A percentile compares a stretch with the other conserved stretches of the same genome.
Evolutionary conservation across 805 yeast species (phyloP).

Genomic region (Hanseniaspora clermontiae): DNA sequence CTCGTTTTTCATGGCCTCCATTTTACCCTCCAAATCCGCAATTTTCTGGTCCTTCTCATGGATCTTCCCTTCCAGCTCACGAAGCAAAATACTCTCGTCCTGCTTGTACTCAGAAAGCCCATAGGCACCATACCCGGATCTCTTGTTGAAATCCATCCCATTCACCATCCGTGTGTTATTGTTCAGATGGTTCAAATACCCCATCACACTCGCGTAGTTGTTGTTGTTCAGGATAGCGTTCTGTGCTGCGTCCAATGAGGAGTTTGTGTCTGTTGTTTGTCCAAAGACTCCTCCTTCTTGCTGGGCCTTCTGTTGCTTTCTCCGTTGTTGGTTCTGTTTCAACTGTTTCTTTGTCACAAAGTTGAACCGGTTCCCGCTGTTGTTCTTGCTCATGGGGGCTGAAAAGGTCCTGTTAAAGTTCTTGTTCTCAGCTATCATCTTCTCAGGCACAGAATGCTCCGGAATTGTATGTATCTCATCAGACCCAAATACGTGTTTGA

Average conservation of each 20-base stretch:
- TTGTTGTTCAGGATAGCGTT: conserved; percentile 9
- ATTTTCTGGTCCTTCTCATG: conserved; percentile 6
- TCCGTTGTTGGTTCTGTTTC: neutral
- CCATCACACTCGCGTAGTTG: conserved; percentile 8
- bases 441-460: neutral
- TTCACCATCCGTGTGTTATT: neutral
- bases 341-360: conserved; percentile 9
- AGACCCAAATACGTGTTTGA: neutral
- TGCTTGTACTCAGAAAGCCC: neutral
- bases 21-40: neutral
- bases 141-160: neutral
- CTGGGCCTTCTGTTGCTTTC: neutral
- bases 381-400: neutral
- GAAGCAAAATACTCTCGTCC: neutral
- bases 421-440: neutral
- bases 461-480: conserved; percentile 3
- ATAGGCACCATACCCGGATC: neutral
- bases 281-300: too few species aligned
- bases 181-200: conserved; percentile 8
- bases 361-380: conserved; percentile 1
- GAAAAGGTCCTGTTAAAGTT: neutral
- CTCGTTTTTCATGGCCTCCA: conserved; percentile 8
- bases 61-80: neutral
- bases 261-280: too few species aligned
- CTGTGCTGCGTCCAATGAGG: neutral